Evolutionary conservation across 345 rosid species (phyloP).

Genomic region (Brassica cretica): DNA sequence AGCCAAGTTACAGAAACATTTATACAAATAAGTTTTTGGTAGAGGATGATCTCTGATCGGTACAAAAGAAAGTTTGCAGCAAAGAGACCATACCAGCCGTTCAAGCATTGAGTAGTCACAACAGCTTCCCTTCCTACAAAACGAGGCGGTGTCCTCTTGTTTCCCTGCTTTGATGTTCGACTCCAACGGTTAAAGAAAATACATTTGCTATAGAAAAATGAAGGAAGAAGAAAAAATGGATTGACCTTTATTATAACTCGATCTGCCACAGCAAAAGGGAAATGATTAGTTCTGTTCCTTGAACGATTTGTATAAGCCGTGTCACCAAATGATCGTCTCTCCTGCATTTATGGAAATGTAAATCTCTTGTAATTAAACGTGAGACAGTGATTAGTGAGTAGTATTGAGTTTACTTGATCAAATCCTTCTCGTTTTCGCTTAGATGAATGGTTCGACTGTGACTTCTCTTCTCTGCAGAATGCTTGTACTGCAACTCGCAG

Average conservation of each 20-base stretch:
- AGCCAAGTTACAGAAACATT: not conserved
- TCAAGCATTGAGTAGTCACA: conserved; percentile 93
- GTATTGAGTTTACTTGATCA: conserved; percentile 62
- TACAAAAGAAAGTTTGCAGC: not conserved
- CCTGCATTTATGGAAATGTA: conserved; percentile 45
- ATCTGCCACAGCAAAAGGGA: conserved; percentile 86
- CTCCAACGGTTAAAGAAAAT: conserved; percentile 26
- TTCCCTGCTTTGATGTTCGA: conserved; percentile 62
- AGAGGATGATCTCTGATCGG: conserved; percentile 1
- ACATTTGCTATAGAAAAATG: conserved; percentile 4
- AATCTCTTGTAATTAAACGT: conserved; percentile 12
- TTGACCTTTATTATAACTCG: conserved; percentile 86
- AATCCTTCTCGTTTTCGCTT: conserved; percentile 83
- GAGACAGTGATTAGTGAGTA: not conserved
- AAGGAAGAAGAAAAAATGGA: not conserved
- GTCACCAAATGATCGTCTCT: conserved; percentile 63
- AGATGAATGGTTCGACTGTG: conserved; percentile 55
- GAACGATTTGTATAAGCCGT: conserved; percentile 45
- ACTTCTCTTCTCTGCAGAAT: conserved; percentile 71
- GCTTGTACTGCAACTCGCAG: conserved; percentile 84
- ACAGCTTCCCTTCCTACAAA: conserved; percentile 97
- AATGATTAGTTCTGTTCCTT: conserved; percentile 77
- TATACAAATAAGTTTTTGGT: not conserved
- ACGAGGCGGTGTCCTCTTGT: conserved; percentile 92
- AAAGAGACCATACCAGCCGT: conserved; percentile 70